phyloP scores from a whole-genome alignment of 2,329 filamentous ascomycete genomes.

The Paraphaeosphaeria sporulosa region DNA sequence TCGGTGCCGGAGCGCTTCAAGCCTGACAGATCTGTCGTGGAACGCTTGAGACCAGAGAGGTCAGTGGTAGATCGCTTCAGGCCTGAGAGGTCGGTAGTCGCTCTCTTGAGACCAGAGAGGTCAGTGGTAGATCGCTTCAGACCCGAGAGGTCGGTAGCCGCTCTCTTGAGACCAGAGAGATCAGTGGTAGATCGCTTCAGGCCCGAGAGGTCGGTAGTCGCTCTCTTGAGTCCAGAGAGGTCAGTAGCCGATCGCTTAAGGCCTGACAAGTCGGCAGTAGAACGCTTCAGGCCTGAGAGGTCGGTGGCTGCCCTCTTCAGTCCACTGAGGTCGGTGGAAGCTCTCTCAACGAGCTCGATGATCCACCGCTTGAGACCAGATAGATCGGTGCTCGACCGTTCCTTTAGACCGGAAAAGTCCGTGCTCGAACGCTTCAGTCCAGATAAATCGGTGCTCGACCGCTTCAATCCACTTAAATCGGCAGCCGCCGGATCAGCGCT shows the following conservation, averaged over 20 bases:
- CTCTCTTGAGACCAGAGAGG: neutral
- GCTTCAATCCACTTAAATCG: slow-evolving; percentile 8
- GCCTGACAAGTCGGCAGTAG: neutral
- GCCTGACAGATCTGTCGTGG: neutral
- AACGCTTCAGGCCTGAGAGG: neutral
- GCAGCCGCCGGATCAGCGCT: slow-evolving; percentile 7
- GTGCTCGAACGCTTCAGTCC: slow-evolving; percentile 8
- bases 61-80: neutral
- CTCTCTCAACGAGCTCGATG: neutral
- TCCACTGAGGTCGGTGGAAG: slow-evolving; percentile 1
- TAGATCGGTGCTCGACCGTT: slow-evolving; percentile 1
- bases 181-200: slow-evolving; percentile 2
- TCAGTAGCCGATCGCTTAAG: neutral
- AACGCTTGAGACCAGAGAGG: neutral
- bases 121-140: neutral
- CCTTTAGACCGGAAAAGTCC: no score
- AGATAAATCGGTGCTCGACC: slow-evolving; percentile 7
- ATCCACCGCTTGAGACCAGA: neutral
- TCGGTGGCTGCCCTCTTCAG: slow-evolving; percentile 1
- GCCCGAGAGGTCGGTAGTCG: slow-evolving; percentile 1
- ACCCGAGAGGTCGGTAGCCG: neutral
- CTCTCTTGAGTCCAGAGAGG: neutral
- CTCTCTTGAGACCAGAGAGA: neutral
- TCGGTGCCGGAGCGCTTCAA: no score
- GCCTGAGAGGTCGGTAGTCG: neutral